Evolutionary conservation across 2,329 filamentous ascomycete species (phyloP).

Genomic region (Fusarium hainanense): DNA sequence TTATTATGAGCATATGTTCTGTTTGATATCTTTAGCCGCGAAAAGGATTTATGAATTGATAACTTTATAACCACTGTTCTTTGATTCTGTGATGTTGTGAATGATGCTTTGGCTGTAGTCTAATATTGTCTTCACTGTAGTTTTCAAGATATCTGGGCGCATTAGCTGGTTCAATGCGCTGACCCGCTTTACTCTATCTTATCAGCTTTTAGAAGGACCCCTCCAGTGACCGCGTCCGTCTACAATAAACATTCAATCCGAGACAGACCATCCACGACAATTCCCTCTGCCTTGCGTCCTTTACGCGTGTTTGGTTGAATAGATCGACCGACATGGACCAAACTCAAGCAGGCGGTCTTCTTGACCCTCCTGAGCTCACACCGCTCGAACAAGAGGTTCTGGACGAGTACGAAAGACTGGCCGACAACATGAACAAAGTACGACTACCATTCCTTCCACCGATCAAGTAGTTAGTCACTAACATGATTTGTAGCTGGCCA

Average conservation of each 20-base stretch:
- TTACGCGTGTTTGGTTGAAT: background rate
- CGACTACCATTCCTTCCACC: conserved; percentile 16
- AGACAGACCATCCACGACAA: background rate
- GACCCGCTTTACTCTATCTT: conserved; percentile 12
- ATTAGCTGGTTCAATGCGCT: background rate
- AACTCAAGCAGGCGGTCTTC: conserved; percentile 41
- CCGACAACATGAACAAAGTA: conserved; percentile 93
- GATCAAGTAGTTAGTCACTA: background rate
- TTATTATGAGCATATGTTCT: conserved; percentile 16
- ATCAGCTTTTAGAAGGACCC: conserved; percentile 4
- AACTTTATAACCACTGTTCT: background rate
- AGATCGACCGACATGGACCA: conserved; percentile 36
- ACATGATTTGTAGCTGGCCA: conserved; percentile 61
- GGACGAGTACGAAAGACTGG: conserved; percentile 89
- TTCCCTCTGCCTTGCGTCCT: background rate
- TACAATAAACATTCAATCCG: conserved; percentile 13
- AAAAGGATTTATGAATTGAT: conserved; percentile 31
- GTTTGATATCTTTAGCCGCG: conserved; percentile 3
- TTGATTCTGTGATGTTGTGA: background rate
- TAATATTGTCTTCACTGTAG: background rate
- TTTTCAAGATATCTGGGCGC: background rate
- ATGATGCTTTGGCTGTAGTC: background rate
- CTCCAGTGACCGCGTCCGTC: conserved; percentile 16
- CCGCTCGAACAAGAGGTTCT: conserved; percentile 93
- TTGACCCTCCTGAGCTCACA: conserved; percentile 69